Evolutionary conservation across 352 stramenopile species (phyloP).

Genomic region (Aphanomyces cochlioides): DNA sequence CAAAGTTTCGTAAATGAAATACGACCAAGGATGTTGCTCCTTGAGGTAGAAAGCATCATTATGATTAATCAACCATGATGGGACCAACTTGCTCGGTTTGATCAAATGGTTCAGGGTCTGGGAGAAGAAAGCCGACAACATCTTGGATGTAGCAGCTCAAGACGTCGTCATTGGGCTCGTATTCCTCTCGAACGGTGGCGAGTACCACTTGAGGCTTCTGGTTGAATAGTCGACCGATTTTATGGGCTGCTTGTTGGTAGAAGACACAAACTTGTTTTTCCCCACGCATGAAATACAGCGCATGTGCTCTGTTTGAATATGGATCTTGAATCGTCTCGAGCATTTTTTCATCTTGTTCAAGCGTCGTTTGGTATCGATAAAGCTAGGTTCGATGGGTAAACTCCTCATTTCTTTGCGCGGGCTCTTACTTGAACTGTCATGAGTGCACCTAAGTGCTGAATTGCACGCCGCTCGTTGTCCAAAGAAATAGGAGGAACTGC

Average conservation of each 20-base stretch:
- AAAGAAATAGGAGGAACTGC: conserved; percentile 79
- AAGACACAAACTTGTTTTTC: conserved; percentile 86
- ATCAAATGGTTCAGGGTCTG: neutral
- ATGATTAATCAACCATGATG: neutral
- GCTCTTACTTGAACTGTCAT: conserved; percentile 52
- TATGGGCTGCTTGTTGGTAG: conserved; percentile 77
- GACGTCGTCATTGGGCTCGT: conserved; percentile 76
- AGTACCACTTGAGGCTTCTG: conserved; percentile 58
- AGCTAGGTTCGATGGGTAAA: conserved; percentile 38
- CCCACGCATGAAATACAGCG: conserved; percentile 84
- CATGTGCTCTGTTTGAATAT: conserved; percentile 71
- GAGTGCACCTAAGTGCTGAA: conserved; percentile 65
- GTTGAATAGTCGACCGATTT: conserved; percentile 77
- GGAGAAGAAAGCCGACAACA: conserved; percentile 83
- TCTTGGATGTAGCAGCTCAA: conserved; percentile 83
- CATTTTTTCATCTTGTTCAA: conserved; percentile 83
- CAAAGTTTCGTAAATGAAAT: no score
- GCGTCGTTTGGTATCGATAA: conserved; percentile 74
- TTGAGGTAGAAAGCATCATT: neutral
- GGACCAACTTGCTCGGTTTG: no score
- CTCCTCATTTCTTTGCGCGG: conserved; percentile 9
- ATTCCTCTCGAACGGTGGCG: conserved; percentile 60
- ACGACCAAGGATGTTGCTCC: no score
- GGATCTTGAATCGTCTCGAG: conserved; percentile 39
- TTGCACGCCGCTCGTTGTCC: conserved; percentile 74